Evolutionary conservation across 1,284 basidiomycete species (phyloP).

Genomic region (Moesziomyces antarcticus): DNA sequence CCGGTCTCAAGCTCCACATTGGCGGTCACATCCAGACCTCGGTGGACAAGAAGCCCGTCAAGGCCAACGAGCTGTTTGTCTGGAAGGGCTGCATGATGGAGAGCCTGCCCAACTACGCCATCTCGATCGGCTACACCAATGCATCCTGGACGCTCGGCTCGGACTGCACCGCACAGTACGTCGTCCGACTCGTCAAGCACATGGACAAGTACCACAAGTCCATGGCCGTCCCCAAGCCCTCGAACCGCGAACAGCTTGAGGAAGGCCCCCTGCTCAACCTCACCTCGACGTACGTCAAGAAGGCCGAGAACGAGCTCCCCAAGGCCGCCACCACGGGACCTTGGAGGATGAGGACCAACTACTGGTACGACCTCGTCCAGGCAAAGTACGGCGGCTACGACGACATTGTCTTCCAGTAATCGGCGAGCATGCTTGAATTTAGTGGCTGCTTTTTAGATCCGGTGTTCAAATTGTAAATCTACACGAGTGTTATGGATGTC

Average conservation of each 20-base stretch:
- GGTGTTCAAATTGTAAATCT: background rate
- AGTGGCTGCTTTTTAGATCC: background rate
- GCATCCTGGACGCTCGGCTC: constrained; percentile 66
- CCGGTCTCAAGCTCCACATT: constrained; percentile 63
- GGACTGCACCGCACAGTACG: constrained; percentile 59
- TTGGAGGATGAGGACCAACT: constrained; percentile 56
- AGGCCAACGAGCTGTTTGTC: constrained; percentile 47
- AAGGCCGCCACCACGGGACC: constrained; percentile 55
- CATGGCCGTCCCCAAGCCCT: constrained; percentile 22
- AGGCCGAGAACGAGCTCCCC: constrained; percentile 56
- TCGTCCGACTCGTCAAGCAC: constrained; percentile 55
- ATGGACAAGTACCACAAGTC: constrained; percentile 53
- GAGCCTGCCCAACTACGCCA: constrained; percentile 60
- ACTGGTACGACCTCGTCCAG: constrained; percentile 55
- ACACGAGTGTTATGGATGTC: too few relatives aligned
- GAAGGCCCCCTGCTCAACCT: constrained; percentile 57
- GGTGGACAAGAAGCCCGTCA: constrained; percentile 56
- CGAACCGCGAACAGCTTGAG: constrained; percentile 20
- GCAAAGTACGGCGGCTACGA: constrained; percentile 50
- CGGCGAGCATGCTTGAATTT: background rate
- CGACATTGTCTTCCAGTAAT: constrained; percentile 37
- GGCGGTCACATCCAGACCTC: constrained; percentile 52
- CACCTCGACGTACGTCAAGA: constrained; percentile 63
- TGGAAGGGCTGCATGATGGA: constrained; percentile 66
- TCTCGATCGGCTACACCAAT: constrained; percentile 65